Base-by-base conservation (phyloP, 345 rosid species). In the Populus davidiana region DNA sequence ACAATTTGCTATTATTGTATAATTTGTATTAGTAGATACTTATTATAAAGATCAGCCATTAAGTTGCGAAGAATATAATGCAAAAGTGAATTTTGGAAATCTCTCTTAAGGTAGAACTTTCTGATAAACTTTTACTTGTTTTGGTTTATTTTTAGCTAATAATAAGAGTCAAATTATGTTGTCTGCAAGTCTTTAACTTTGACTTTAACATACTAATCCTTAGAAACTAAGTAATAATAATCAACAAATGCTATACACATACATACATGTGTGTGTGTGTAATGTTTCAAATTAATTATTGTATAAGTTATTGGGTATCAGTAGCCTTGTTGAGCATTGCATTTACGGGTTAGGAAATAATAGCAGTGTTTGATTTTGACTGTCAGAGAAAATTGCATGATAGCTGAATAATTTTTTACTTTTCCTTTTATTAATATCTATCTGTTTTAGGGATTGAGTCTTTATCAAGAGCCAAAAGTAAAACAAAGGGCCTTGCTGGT, bases 401-500 rank as follows among this genome's bases (percentile, higher is more conserved):
- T n/a, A 5, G 23, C 23, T 9, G 63, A 59, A 29, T 59, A 29
- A n/a, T 41, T 20, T 49, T 52, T 59, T 0, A 10, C 63, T 4
- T 59, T 59, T 59, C 29, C 23, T 59, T 59, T 65, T 65, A 17
- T 35, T 33, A 17, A 16, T 13, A 31, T 65, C 7, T 65, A 29
- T 65, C 2, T 29, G 20, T 65, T 29, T 29, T 31, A 65, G 69
- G 21, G 8, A 31, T 6, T 31, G 69, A 65, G 18, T 41, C 35
- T 4, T 70, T 18, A 23, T 25, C 31, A 9, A 20, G 44, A 21
- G 33, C 14, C 21, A 41, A 21, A 65, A 38, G 17, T 21, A 47
- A 64, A 33, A n/a, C 29, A n/a, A n/a, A 49, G 54, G 56, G 74
- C 18, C 66, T 65, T 50, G 39, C 21, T 79, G 49, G 74, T 47